These are phyloP conservation scores for Aspergillus brunneoviolaceus DNA, from an alignment of 2,329 filamentous ascomycete species.

Conservation along the genomic window DNA sequence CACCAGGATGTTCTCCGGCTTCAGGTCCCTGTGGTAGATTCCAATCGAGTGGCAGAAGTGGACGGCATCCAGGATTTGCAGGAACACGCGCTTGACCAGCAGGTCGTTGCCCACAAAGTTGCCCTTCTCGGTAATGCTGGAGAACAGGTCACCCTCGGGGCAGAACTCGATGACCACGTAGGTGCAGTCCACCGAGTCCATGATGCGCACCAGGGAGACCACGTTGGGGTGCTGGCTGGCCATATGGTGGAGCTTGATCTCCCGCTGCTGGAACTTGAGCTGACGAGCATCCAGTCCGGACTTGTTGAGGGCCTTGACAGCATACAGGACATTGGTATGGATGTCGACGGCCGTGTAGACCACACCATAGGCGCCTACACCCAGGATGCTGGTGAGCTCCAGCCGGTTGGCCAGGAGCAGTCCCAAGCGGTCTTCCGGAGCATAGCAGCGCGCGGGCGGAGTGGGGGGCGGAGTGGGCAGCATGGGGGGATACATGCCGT, in stretches of 20 bases:
- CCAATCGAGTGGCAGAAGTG: slow-evolving; percentile 89
- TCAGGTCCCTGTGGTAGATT: slow-evolving; percentile 96
- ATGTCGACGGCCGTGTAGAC: slow-evolving; percentile 89
- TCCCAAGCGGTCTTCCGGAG: slow-evolving; percentile 84
- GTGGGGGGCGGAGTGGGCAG: slow-evolving; percentile 49
- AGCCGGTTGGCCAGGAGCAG: slow-evolving; percentile 78
- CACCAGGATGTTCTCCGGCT: slow-evolving; percentile 97
- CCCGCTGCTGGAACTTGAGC: slow-evolving; percentile 83
- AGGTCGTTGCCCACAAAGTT: slow-evolving; percentile 91
- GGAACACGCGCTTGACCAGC: slow-evolving; percentile 81
- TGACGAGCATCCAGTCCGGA: slow-evolving; percentile 85
- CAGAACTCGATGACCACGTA: slow-evolving; percentile 97
- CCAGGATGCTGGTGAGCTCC: slow-evolving; percentile 80
- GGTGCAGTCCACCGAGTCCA: slow-evolving; percentile 88
- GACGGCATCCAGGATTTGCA: slow-evolving; percentile 95
- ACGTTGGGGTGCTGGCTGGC: slow-evolving; percentile 90
- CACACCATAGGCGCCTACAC: slow-evolving; percentile 92
- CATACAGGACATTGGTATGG: slow-evolving; percentile 77
- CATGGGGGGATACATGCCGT: slow-evolving; percentile 46
- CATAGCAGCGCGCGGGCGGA: slow-evolving; percentile 52
- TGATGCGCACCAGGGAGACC: slow-evolving; percentile 88
- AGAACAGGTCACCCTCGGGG: slow-evolving; percentile 93
- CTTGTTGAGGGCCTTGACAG: slow-evolving; percentile 96
- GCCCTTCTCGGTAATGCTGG: slow-evolving; percentile 93
- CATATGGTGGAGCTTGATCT: slow-evolving; percentile 87